Conservation (phyloP, 2,329 filamentous ascomycete species). For the Penicillium psychrosexuale region DNA sequence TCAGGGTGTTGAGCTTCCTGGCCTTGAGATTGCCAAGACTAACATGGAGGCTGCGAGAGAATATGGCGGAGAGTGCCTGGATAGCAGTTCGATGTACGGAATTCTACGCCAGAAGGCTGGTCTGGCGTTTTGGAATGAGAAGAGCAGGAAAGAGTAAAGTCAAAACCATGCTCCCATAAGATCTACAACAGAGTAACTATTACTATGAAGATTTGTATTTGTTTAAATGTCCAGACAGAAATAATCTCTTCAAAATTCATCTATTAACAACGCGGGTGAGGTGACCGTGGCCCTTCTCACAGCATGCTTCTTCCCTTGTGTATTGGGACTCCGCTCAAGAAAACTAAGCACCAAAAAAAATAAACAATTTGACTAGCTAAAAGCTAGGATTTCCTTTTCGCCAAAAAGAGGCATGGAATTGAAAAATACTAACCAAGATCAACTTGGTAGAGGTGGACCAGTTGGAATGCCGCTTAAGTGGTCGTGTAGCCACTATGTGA, state of each 20-base stretch:
- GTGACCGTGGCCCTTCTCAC: not conserved
- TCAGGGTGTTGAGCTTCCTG: slow-evolving; percentile 33
- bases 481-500: not conserved
- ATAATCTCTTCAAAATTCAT: not conserved
- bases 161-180: not conserved
- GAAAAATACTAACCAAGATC: not conserved
- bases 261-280: not conserved
- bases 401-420: not conserved
- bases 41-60: slow-evolving; percentile 38
- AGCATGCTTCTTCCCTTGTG: not conserved
- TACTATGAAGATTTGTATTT: not conserved
- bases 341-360: not conserved
- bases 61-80: slow-evolving; percentile 38
- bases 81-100: slow-evolving; percentile 42
- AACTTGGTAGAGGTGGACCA: not conserved
- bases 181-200: not conserved
- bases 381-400: not conserved
- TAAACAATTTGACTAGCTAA: not conserved
- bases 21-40: slow-evolving; percentile 31
- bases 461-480: not conserved
- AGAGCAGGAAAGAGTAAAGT: slow-evolving; percentile 30
- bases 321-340: not conserved
- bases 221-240: not conserved
- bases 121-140: slow-evolving; percentile 40
- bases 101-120: slow-evolving; percentile 36